phyloP scores from a whole-genome alignment of 495 filamentous ascomycete genomes.

The Hyaloscypha variabilis region DNA sequence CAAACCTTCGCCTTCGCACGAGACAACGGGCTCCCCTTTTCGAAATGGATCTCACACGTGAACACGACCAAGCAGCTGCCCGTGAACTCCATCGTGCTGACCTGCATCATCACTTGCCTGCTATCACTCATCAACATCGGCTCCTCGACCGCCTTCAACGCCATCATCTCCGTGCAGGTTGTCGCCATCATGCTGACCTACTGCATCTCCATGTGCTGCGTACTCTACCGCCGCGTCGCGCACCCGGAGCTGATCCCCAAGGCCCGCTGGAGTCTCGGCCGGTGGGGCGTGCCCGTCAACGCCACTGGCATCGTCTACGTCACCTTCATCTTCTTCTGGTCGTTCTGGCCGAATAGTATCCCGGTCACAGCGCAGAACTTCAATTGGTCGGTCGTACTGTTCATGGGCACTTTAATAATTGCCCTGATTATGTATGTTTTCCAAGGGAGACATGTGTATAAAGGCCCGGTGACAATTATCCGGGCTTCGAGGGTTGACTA shows the following conservation, averaged over 20 bases:
- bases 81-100: slow-evolving; percentile 36
- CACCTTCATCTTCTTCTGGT: slow-evolving; percentile 46
- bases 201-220: slow-evolving; percentile 43
- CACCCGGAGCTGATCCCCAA: slow-evolving; percentile 22
- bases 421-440: slow-evolving; percentile 40
- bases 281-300: slow-evolving; percentile 45
- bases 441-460: slow-evolving; percentile 40
- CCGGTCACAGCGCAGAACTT: slow-evolving; percentile 39
- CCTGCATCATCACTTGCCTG: slow-evolving; percentile 41
- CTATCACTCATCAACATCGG: slow-evolving; percentile 58
- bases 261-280: slow-evolving; percentile 39
- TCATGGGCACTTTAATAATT: slow-evolving; percentile 36
- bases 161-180: slow-evolving; percentile 47
- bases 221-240: slow-evolving; percentile 39
- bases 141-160: slow-evolving; percentile 46
- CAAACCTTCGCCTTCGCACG: slow-evolving; percentile 58
- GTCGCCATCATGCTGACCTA: slow-evolving; percentile 47
- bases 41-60: slow-evolving; percentile 45
- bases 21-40: slow-evolving; percentile 60
- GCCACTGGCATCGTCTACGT: slow-evolving; percentile 39
- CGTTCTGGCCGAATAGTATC: slow-evolving; percentile 41
- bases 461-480: slow-evolving; percentile 35
- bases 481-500: slow-evolving; percentile 1
- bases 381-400: slow-evolving; percentile 47
- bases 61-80: slow-evolving; percentile 41